Evolutionary conservation across 768 basidiomycete species (phyloP).

Genomic region (Collybiopsis confluens): DNA sequence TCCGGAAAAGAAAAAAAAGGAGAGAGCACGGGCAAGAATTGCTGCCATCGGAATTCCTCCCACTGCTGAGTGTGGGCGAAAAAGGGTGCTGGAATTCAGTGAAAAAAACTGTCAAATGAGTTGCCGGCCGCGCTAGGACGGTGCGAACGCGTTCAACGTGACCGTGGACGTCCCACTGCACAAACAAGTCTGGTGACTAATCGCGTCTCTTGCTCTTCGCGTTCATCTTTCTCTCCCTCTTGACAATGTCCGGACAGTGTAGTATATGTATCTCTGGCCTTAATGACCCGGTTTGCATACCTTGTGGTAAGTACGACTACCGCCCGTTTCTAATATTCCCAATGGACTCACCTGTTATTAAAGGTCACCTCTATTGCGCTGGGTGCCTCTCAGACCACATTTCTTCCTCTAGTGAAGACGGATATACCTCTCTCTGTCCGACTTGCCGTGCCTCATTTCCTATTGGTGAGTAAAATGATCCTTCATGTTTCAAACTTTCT

Average conservation of each 20-base stretch:
- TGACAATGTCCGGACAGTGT: constrained; percentile 33
- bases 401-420: constrained; percentile 23
- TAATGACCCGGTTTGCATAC: constrained; percentile 52
- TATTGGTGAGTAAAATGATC: constrained; percentile 33
- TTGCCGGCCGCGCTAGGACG: too few relatives aligned
- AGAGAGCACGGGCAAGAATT: too few relatives aligned
- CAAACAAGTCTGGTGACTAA: neutral
- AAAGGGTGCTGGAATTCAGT: too few relatives aligned
- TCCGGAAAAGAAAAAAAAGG: too few relatives aligned
- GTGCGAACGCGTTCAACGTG: neutral
- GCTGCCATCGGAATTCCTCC: too few relatives aligned
- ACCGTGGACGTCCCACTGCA: neutral
- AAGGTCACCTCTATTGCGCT: constrained; percentile 65
- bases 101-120: too few relatives aligned
- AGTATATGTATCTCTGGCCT: constrained; percentile 52
- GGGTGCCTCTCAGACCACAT: constrained; percentile 46
- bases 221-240: neutral
- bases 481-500: neutral
- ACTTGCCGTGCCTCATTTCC: constrained; percentile 54
- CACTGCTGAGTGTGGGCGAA: too few relatives aligned
- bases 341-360: neutral
- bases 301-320: constrained; percentile 48
- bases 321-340: neutral
- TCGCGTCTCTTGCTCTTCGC: neutral
- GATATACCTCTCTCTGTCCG: constrained; percentile 47